Evolutionary conservation across 768 basidiomycete species (phyloP).

Genomic region (Tulasnella sp.): DNA sequence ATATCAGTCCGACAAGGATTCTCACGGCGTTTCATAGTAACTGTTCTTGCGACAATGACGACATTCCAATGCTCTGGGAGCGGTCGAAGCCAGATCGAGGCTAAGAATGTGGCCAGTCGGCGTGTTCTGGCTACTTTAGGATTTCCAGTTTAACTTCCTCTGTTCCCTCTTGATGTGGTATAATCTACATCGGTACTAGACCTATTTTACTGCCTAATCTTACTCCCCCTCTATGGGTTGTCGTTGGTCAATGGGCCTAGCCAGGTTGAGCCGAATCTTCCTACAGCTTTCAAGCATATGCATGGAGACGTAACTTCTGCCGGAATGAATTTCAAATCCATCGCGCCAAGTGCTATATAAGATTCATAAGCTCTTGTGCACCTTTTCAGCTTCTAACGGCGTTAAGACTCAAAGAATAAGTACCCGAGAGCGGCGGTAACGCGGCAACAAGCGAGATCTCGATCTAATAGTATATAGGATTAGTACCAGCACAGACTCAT

Average conservation of each 20-base stretch:
- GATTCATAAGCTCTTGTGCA: too few relatives aligned
- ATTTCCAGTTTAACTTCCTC: background rate
- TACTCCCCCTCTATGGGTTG: background rate
- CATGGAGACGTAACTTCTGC: too few relatives aligned
- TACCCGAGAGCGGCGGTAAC: too few relatives aligned
- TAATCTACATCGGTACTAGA: background rate
- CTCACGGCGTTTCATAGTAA: background rate
- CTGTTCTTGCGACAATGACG: background rate
- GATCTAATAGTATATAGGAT: too few relatives aligned
- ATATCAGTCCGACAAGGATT: background rate
- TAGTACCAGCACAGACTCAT: too few relatives aligned
- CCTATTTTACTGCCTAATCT: background rate
- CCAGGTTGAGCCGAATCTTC: too few relatives aligned
- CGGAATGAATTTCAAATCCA: too few relatives aligned
- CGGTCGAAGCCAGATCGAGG: background rate
- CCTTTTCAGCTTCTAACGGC: too few relatives aligned
- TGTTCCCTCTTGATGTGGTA: background rate
- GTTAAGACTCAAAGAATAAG: too few relatives aligned
- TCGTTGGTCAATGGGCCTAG: background rate
- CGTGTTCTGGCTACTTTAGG: background rate
- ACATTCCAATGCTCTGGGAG: background rate
- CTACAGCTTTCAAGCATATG: too few relatives aligned
- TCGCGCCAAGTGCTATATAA: too few relatives aligned
- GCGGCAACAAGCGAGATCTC: too few relatives aligned
- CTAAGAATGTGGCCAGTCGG: background rate